These are phyloP conservation scores for Diospyros lotus DNA, from an alignment of 148 eudicot species.

Conservation along the genomic window DNA sequence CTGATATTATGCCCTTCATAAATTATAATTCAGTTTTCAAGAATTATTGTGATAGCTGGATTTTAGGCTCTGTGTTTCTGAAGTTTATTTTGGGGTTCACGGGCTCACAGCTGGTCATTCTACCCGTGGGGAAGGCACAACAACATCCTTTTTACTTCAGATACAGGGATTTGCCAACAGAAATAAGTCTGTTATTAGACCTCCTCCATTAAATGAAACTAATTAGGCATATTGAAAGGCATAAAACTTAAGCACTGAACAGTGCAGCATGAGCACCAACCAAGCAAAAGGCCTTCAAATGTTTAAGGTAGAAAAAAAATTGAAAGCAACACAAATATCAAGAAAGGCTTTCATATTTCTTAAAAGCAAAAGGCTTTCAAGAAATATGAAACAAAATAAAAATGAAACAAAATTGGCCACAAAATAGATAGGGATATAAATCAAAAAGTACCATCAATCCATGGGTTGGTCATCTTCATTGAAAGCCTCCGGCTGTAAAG, in stretches of 20 bases:
- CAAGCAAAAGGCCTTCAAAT: not conserved
- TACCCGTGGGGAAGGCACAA: too few species aligned
- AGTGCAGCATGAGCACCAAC: not conserved
- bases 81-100: too few species aligned
- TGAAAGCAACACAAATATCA: not conserved
- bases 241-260: not conserved
- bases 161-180: too few species aligned
- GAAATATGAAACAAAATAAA: too few species aligned
- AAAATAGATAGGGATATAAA: not conserved
- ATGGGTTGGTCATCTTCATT: slow-evolving; percentile 33
- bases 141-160: too few species aligned
- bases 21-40: too few species aligned
- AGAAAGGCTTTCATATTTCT: too few species aligned
- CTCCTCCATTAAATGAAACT: not conserved
- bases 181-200: not conserved
- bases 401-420: not conserved
- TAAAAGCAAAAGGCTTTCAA: not conserved
- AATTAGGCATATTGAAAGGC: not conserved
- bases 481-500: slow-evolving; percentile 53
- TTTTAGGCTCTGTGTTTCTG: too few species aligned
- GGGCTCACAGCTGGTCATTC: too few species aligned
- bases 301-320: not conserved
- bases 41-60: too few species aligned
- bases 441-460: slow-evolving; percentile 27
- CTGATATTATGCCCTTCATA: too few species aligned